These are phyloP conservation scores for Neofusicoccum sp. DNA, from an alignment of 2,329 filamentous ascomycete genomes.

Conservation along the genomic window DNA sequence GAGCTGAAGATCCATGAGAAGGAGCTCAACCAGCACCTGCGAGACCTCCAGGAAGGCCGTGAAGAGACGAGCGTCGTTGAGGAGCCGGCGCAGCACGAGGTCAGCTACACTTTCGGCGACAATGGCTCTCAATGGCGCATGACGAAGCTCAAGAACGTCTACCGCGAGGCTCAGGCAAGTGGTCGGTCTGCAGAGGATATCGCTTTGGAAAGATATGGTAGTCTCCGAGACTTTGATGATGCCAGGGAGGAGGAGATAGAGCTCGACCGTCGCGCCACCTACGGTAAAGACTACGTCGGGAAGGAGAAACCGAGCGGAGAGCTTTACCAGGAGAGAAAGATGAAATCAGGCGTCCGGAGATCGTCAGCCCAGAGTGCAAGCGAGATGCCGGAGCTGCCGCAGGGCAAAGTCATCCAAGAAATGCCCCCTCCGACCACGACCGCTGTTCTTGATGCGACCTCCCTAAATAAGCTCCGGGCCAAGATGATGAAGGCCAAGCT, in stretches of 20 bases:
- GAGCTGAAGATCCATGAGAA: constrained; percentile 72
- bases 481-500: constrained; percentile 96
- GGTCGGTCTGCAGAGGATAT: constrained; percentile 75
- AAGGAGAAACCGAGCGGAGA: constrained; percentile 88
- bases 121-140: constrained; percentile 90
- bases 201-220: constrained; percentile 77
- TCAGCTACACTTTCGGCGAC: constrained; percentile 86
- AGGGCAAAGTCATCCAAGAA: constrained; percentile 61
- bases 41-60: constrained; percentile 52
- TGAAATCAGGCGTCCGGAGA: constrained; percentile 55
- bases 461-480: constrained; percentile 84
- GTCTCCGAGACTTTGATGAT: constrained; percentile 82
- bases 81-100: constrained; percentile 57
- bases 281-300: constrained; percentile 79
- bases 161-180: constrained; percentile 72
- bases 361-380: constrained; percentile 16
- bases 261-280: constrained; percentile 75
- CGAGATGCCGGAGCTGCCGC: constrained; percentile 35
- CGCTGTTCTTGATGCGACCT: constrained; percentile 67
- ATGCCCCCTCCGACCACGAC: constrained; percentile 47
- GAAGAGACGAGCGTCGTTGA: constrained; percentile 41
- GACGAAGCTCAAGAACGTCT: constrained; percentile 87
- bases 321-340: constrained; percentile 72
- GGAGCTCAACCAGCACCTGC: constrained; percentile 74
- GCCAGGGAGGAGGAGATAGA: constrained; percentile 92